These are phyloP conservation scores for Globisporangium camurandrum DNA, from an alignment of 352 stramenopile genomes.

Conservation along the genomic window DNA sequence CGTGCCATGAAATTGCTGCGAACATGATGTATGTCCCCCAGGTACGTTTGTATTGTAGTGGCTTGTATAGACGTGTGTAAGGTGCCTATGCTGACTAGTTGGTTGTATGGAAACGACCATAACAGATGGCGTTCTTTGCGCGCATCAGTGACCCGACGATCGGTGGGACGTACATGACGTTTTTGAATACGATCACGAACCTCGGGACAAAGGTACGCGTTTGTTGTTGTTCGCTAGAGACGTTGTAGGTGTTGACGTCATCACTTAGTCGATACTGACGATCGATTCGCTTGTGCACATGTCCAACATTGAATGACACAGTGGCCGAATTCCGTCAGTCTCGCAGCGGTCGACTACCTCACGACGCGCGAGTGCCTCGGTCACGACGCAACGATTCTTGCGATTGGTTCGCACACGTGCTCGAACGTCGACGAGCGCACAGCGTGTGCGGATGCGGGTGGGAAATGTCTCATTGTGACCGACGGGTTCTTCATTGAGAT, in stretches of 20 bases:
- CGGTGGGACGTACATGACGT: constrained; percentile 99
- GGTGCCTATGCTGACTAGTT: neutral
- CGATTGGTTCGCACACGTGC: constrained; percentile 68
- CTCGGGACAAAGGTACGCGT: constrained; percentile 87
- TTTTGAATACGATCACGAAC: constrained; percentile 99
- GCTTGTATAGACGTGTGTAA: neutral
- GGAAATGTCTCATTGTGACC: constrained; percentile 67
- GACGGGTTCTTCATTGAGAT: constrained; percentile 83
- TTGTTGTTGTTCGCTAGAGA: neutral
- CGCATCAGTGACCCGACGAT: constrained; percentile 96
- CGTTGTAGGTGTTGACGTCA: neutral
- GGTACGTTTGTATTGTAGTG: constrained; percentile 19
- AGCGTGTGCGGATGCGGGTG: constrained; percentile 43
- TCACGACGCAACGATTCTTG: constrained; percentile 59
- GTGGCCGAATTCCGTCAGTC: constrained; percentile 84
- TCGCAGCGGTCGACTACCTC: constrained; percentile 75
- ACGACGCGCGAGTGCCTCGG: constrained; percentile 74
- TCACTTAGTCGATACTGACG: neutral
- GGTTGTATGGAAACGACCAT: neutral
- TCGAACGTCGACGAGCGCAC: constrained; percentile 63
- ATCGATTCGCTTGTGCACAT: too few relatives aligned
- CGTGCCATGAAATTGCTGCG: constrained; percentile 74
- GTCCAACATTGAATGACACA: too few relatives aligned
- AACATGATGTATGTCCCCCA: constrained; percentile 91
- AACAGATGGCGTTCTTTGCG: constrained; percentile 98